A percentile compares a stretch with the other conserved stretches of the same genome.
Conservation (phyloP, 345 rosid genomes). For the Citrus glauca region DNA sequence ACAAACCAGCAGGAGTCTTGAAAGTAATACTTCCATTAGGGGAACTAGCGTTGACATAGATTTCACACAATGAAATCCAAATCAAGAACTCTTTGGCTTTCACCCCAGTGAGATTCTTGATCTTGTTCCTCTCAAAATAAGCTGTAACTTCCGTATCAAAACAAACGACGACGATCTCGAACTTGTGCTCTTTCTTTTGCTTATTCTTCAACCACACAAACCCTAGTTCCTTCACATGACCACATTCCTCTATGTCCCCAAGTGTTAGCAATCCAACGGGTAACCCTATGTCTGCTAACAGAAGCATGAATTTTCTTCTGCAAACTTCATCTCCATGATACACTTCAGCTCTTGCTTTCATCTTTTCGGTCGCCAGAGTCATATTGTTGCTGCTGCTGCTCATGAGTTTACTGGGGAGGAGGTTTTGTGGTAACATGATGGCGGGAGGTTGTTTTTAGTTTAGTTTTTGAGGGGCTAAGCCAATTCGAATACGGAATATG, state of each 20-base stretch:
- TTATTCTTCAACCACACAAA: slow-evolving; percentile 72
- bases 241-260: slow-evolving; percentile 69
- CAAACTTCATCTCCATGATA: slow-evolving; percentile 61
- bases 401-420: background rate
- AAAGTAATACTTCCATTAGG: slow-evolving; percentile 45
- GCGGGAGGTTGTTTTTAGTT: background rate
- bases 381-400: background rate
- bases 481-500: background rate
- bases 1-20: slow-evolving; percentile 60
- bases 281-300: slow-evolving; percentile 53
- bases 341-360: slow-evolving; percentile 64
- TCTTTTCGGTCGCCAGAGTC: slow-evolving; percentile 38
- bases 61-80: slow-evolving; percentile 55
- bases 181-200: slow-evolving; percentile 36
- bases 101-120: slow-evolving; percentile 68
- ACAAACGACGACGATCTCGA: slow-evolving; percentile 43
- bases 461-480: no score
- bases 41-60: slow-evolving; percentile 28
- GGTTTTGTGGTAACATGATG: background rate
- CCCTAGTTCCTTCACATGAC: slow-evolving; percentile 63
- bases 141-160: slow-evolving; percentile 66
- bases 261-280: slow-evolving; percentile 53
- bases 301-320: slow-evolving; percentile 40
- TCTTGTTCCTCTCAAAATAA: slow-evolving; percentile 46
- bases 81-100: slow-evolving; percentile 69